Conservation (phyloP, 1,139 yeast species). For the Torulaspora pretoriensis region DNA sequence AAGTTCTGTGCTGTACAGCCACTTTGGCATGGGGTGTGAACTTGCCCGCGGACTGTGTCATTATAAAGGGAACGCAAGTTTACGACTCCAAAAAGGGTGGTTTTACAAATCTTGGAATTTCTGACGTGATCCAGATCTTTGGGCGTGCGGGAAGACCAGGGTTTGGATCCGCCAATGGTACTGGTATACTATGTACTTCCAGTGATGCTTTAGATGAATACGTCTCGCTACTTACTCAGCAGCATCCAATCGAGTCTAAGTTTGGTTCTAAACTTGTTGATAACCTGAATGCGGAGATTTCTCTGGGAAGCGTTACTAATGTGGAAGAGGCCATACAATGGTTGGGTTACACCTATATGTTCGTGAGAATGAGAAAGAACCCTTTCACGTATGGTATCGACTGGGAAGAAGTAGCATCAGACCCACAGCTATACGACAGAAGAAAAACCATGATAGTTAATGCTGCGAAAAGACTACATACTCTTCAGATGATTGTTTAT, state of each 20-base stretch:
- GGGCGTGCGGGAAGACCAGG: conserved; percentile 99
- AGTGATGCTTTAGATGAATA: conserved; percentile 81
- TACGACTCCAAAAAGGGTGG: conserved; percentile 96
- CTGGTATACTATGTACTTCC: conserved; percentile 85
- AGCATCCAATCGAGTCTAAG: conserved; percentile 92
- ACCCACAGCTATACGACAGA: conserved; percentile 70
- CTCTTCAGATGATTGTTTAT: conserved; percentile 86
- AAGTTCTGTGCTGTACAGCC: conserved; percentile 92
- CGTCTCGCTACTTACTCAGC: conserved; percentile 81
- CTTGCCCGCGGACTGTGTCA: conserved; percentile 95
- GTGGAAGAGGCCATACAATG: conserved; percentile 93
- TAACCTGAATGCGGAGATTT: conserved; percentile 91
- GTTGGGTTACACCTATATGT: conserved; percentile 94
- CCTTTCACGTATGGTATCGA: conserved; percentile 93
- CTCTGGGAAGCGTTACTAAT: conserved; percentile 91
- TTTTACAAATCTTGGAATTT: conserved; percentile 84
- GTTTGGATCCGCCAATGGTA: conserved; percentile 78
- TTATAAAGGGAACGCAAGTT: conserved; percentile 92
- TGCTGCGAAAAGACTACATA: conserved; percentile 79
- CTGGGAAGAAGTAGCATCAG: conserved; percentile 79
- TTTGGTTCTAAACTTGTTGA: conserved; percentile 77
- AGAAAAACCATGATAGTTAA: conserved; percentile 69
- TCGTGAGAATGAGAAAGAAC: conserved; percentile 89
- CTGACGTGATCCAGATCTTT: conserved; percentile 95
- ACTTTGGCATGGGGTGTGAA: conserved; percentile 99